phyloP scores from a whole-genome alignment of 2,329 filamentous ascomycete genomes.

The Chrysoporthe austroafricana region DNA sequence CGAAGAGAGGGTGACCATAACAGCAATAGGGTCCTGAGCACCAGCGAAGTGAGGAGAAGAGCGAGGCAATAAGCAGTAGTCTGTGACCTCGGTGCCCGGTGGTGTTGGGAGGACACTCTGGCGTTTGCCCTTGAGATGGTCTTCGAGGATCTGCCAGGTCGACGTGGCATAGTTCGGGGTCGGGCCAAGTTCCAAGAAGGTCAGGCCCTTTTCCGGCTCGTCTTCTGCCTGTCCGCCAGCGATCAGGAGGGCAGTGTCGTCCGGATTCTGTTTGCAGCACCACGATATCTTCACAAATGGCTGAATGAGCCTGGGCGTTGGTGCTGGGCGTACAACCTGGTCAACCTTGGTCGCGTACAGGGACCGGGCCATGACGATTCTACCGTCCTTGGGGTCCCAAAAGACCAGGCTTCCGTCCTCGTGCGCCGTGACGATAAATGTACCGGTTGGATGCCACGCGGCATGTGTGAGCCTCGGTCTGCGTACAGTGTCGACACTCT shows the following conservation, averaged over 20 bases:
- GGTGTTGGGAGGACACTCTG: constrained; percentile 76
- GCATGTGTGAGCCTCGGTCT: constrained; percentile 80
- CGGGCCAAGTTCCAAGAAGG: constrained; percentile 84
- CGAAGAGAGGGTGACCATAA: constrained; percentile 78
- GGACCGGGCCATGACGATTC: constrained; percentile 81
- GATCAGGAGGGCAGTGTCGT: constrained; percentile 87
- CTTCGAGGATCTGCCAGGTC: constrained; percentile 79
- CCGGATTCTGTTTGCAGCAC: constrained; percentile 93
- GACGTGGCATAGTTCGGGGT: constrained; percentile 93
- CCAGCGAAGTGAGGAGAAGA: constrained; percentile 83
- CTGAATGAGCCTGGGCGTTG: constrained; percentile 65
- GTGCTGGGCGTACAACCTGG: constrained; percentile 58
- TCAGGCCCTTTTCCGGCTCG: constrained; percentile 74
- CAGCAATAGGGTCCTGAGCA: constrained; percentile 86
- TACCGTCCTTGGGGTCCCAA: constrained; percentile 91
- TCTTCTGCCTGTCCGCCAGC: constrained; percentile 77
- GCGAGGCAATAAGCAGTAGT: constrained; percentile 84
- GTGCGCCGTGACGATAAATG: constrained; percentile 83
- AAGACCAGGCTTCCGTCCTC: constrained; percentile 92
- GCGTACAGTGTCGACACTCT: constrained; percentile 63
- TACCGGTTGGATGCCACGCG: constrained; percentile 93
- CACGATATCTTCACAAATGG: constrained; percentile 81
- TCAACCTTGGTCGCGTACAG: constrained; percentile 76
- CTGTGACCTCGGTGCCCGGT: constrained; percentile 72
- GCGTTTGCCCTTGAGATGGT: constrained; percentile 79